Base-by-base conservation (phyloP, 805 yeast genomes). In the Torulaspora gathmanii region DNA sequence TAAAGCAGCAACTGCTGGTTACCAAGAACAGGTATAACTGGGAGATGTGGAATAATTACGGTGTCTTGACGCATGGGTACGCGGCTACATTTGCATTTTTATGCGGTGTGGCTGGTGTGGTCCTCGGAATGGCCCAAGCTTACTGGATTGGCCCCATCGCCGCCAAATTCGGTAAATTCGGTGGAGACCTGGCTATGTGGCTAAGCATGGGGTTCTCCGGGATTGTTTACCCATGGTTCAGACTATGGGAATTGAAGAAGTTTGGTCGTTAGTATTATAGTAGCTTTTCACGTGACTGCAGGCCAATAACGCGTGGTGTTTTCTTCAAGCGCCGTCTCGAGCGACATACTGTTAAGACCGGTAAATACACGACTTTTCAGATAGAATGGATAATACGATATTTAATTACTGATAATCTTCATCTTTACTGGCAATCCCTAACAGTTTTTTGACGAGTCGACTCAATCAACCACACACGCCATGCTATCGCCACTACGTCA, bases 141-240 rank as follows among this genome's bases (percentile, higher is more conserved):
- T 88, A 88, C 65, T 88, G 83, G 73, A 70, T 75, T 5, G 96
- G 95, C 0, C 87, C 87, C 0, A 54, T 87, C 9, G 95, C 95
- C 10, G 64, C 63, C 23, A 55, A 70, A 4, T 68, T 84, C 12
- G 95, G 95, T 16, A 80, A 73, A 5, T 63, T 64, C 49, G 89
- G 86, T 45, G 95, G 88, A 15, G 96, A 88, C 61, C 61, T 88
- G 33, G 96, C 93, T 19, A 80, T 83, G 77, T 85, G 90, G 80
- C 62, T 87, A 29, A 71, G 84, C 11, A 77, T 84, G 77, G 93
- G 80, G 0, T 79, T 88, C 53, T 70, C 88, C 3, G 83, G 80
- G 0, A 48, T 80, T 1, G 68, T 72, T 0, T 88, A 82, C 61
- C 89, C 95, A 5, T 57, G 70, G 0, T 61, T 78, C n/a, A 70